Evolutionary conservation across 495 filamentous ascomycete species (phyloP).

Genomic region (Aspergillus avenaceus): DNA sequence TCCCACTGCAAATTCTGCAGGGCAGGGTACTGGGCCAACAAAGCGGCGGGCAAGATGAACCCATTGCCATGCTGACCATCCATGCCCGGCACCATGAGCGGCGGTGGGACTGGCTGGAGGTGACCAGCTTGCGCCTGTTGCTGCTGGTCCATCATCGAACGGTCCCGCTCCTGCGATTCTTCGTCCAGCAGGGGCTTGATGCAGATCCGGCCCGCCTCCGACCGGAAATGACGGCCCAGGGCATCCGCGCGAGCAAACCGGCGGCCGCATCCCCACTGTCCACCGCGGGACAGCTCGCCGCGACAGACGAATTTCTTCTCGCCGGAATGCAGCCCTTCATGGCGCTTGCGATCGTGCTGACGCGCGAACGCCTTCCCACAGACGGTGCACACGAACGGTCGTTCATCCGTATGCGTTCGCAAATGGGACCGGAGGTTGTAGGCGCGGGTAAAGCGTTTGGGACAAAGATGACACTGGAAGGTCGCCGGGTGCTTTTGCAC

Average conservation of each 20-base stretch:
- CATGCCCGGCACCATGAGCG: slow-evolving; percentile 39
- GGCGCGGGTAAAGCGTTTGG: slow-evolving; percentile 82
- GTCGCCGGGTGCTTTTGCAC: slow-evolving; percentile 94
- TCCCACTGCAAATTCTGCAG: slow-evolving; percentile 81
- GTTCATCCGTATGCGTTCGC: slow-evolving; percentile 87
- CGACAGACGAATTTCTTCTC: slow-evolving; percentile 98
- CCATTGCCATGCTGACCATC: slow-evolving; percentile 42
- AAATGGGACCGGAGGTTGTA: slow-evolving; percentile 91
- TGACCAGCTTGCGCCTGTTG: slow-evolving; percentile 36
- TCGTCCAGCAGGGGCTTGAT: slow-evolving; percentile 94
- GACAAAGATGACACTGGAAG: slow-evolving; percentile 81
- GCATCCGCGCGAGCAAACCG: slow-evolving; percentile 95
- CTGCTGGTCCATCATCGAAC: slow-evolving; percentile 61
- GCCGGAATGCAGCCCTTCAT: slow-evolving; percentile 85
- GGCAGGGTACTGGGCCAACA: slow-evolving; percentile 88
- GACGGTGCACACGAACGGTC: slow-evolving; percentile 91
- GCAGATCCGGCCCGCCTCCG: slow-evolving; percentile 90
- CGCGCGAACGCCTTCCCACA: slow-evolving; percentile 95
- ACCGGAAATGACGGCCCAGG: slow-evolving; percentile 92
- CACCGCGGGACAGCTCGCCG: slow-evolving; percentile 76
- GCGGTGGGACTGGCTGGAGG: slow-evolving; percentile 40
- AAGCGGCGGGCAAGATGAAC: slow-evolving; percentile 76
- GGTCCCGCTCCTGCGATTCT: slow-evolving; percentile 73
- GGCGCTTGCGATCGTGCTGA: slow-evolving; percentile 89
- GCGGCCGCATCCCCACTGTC: slow-evolving; percentile 88